Conservation (phyloP, 2,329 filamentous ascomycete species). For the Aspergillus nomiae region DNA sequence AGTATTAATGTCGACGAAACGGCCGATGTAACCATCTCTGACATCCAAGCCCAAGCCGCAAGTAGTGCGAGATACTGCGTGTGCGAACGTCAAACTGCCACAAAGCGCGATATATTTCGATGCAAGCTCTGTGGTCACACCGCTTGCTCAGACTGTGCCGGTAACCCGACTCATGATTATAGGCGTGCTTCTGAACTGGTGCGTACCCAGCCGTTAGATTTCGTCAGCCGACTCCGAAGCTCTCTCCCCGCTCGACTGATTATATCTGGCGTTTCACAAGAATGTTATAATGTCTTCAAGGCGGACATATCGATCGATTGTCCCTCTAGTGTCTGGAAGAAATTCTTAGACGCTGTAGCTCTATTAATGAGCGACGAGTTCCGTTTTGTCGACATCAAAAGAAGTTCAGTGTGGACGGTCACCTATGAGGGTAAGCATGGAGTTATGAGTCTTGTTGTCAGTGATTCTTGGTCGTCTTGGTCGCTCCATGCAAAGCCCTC, state of each 20-base stretch:
- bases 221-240: slow-evolving; percentile 47
- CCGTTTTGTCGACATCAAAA: slow-evolving; percentile 32
- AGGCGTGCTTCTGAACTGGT: slow-evolving; percentile 19
- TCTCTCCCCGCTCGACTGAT: slow-evolving; percentile 46
- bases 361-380: slow-evolving; percentile 29
- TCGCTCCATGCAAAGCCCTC: slow-evolving; percentile 51
- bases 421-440: slow-evolving; percentile 30
- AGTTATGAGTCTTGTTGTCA: slow-evolving; percentile 30
- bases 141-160: slow-evolving; percentile 56
- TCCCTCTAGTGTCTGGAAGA: slow-evolving; percentile 29
- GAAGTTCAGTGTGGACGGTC: slow-evolving; percentile 35
- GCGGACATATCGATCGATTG: slow-evolving; percentile 15
- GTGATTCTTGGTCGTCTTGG: slow-evolving; percentile 44
- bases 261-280: slow-evolving; percentile 31
- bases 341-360: slow-evolving; percentile 35
- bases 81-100: slow-evolving; percentile 55
- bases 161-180: slow-evolving; percentile 57
- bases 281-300: slow-evolving; percentile 25
- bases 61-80: slow-evolving; percentile 53
- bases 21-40: slow-evolving; percentile 11
- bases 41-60: slow-evolving; percentile 26
- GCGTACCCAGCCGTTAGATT: slow-evolving; percentile 45
- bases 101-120: slow-evolving; percentile 44
- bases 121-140: slow-evolving; percentile 59
- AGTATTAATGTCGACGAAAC: slow-evolving; percentile 14